These are phyloP conservation scores for Oligophagozyma castellii DNA, from an alignment of 1,139 yeast genomes.

Conservation along the genomic window DNA sequence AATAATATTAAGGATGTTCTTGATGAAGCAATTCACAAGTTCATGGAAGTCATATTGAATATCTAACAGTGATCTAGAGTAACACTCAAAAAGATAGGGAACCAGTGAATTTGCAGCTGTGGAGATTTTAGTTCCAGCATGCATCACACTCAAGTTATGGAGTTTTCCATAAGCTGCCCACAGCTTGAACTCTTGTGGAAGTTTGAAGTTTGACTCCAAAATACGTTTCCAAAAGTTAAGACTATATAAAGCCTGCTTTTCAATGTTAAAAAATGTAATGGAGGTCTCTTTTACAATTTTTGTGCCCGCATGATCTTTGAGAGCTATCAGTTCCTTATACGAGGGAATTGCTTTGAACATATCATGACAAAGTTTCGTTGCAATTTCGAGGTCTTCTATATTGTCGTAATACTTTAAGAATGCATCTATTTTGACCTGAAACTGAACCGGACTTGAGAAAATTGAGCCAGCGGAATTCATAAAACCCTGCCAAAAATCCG, in stretches of 20 bases:
- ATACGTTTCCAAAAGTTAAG: slow-evolving; percentile 24
- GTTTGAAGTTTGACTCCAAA: slow-evolving; percentile 18
- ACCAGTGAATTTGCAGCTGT: not conserved
- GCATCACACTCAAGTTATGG: slow-evolving; percentile 37
- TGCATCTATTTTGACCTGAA: slow-evolving; percentile 32
- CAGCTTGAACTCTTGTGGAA: slow-evolving; percentile 28
- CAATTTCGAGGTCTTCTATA: slow-evolving; percentile 2
- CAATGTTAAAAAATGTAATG: slow-evolving; percentile 6
- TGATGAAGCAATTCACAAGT: not conserved
- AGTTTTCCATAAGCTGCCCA: slow-evolving; percentile 35
- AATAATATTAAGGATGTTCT: not conserved
- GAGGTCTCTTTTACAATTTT: slow-evolving; percentile 4
- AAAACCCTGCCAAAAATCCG: slow-evolving; percentile 42
- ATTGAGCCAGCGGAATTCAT: slow-evolving; percentile 47
- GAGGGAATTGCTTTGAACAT: slow-evolving; percentile 12
- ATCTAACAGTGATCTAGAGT: not conserved
- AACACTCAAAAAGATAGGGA: not conserved
- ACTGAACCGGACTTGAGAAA: slow-evolving; percentile 37
- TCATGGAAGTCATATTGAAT: not conserved
- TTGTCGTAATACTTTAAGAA: slow-evolving; percentile 28
- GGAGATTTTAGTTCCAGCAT: not conserved
- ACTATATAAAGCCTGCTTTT: slow-evolving; percentile 14
- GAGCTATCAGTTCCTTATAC: slow-evolving; percentile 9
- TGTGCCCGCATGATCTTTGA: slow-evolving; percentile 8
- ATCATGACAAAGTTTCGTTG: slow-evolving; percentile 9